These are phyloP conservation scores for Sugiyamaella pinicola DNA, from an alignment of 1,139 yeast species.

Conservation along the genomic window DNA sequence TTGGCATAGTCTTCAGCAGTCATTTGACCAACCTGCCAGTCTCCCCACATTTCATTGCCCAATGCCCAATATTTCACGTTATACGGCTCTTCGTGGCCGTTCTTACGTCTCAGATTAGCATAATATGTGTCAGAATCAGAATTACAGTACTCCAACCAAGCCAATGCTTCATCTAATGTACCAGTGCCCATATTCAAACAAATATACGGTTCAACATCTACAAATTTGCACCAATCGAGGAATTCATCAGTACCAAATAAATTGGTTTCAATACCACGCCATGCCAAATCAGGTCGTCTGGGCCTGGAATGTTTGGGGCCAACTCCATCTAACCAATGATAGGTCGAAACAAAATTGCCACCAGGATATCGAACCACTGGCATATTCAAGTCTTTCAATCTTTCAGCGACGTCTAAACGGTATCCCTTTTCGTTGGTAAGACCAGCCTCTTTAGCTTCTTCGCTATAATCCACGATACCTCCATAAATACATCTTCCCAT, in stretches of 20 bases:
- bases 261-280: slow-evolving; percentile 42
- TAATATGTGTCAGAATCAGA: slow-evolving; percentile 41
- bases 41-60: slow-evolving; percentile 46
- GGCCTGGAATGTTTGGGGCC: slow-evolving; percentile 42
- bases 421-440: slow-evolving; percentile 38
- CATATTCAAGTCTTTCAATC: slow-evolving; percentile 40
- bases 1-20: slow-evolving; percentile 40
- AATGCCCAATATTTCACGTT: slow-evolving; percentile 45
- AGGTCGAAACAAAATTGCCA: slow-evolving; percentile 43
- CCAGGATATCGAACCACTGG: slow-evolving; percentile 46
- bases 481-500: slow-evolving; percentile 45
- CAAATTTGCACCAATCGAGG: slow-evolving; percentile 41
- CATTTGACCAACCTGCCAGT: slow-evolving; percentile 45
- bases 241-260: slow-evolving; percentile 44
- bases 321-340: slow-evolving; percentile 45
- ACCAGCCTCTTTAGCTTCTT: slow-evolving; percentile 28
- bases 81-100: slow-evolving; percentile 44
- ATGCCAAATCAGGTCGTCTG: slow-evolving; percentile 43
- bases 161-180: slow-evolving; percentile 43
- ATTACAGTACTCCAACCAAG: slow-evolving; percentile 45
- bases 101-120: slow-evolving; percentile 39
- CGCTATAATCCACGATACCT: slow-evolving; percentile 42
- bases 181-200: slow-evolving; percentile 46
- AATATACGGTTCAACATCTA: slow-evolving; percentile 40
- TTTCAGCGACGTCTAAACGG: slow-evolving; percentile 40